Percentiles rank a stretch among this genome's conserved stretches.
Evolutionary conservation across 106 monocot species (phyloP).

Genomic region (Dactylorhiza incarnata): DNA sequence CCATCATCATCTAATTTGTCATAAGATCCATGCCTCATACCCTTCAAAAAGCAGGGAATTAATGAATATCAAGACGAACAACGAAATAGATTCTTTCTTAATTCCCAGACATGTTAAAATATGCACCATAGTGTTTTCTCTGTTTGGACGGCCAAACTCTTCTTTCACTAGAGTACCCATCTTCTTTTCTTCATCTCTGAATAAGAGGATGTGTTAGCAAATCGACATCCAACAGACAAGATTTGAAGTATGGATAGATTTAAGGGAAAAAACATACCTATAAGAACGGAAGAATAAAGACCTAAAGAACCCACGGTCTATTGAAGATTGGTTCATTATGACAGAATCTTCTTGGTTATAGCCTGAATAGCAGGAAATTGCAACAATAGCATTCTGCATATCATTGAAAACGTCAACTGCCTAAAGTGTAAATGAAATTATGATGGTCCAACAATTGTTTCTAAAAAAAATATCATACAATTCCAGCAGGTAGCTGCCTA

Average conservation of each 20-base stretch:
- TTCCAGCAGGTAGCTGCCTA: slow-evolving; percentile 95
- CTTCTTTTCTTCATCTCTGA: slow-evolving; percentile 97
- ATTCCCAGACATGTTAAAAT: not conserved
- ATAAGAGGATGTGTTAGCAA: not conserved
- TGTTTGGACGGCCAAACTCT: slow-evolving; percentile 92
- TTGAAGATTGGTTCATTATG: slow-evolving; percentile 99
- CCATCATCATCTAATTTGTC: slow-evolving; percentile 99
- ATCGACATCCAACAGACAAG: not conserved
- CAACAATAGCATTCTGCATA: slow-evolving; percentile 97
- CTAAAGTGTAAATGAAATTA: not conserved
- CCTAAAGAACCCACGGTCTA: slow-evolving; percentile 96
- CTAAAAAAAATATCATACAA: slow-evolving; percentile 41
- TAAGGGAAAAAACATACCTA: slow-evolving; percentile 40
- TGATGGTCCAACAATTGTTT: not conserved
- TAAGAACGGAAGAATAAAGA: slow-evolving; percentile 98
- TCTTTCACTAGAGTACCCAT: slow-evolving; percentile 99
- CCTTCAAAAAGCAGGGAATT: slow-evolving; percentile 28
- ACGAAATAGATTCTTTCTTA: not conserved
- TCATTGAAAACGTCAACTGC: not conserved
- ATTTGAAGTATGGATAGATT: not conserved
- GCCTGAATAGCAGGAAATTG: slow-evolving; percentile 98
- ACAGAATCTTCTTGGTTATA: slow-evolving; percentile 99
- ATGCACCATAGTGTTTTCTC: slow-evolving; percentile 95
- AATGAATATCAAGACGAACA: too few species aligned
- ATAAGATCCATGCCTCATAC: slow-evolving; percentile 97